A percentile compares a stretch with the other conserved stretches of the same genome.
Evolutionary conservation across 2,329 filamentous ascomycete genomes (phyloP).

Genomic region (Pseudogymnoascus sp.): DNA sequence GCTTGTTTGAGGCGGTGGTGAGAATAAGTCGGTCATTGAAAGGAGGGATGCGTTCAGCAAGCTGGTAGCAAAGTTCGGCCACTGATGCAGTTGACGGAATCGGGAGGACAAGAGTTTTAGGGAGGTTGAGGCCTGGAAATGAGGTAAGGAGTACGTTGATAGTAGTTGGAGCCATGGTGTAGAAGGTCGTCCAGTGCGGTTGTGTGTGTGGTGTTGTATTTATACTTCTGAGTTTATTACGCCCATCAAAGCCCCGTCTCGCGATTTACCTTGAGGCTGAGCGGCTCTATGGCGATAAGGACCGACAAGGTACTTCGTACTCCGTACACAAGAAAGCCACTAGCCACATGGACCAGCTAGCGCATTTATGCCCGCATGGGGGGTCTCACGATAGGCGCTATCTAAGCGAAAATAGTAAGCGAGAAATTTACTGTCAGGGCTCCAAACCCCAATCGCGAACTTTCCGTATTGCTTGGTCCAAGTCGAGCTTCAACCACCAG

Average conservation of each 20-base stretch:
- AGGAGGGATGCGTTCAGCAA: conserved; percentile 55
- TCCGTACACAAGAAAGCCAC: neutral
- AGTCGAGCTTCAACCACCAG: conserved; percentile 3
- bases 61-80: conserved; percentile 55
- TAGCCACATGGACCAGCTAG: conserved; percentile 5
- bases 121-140: conserved; percentile 75
- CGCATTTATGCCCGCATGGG: neutral
- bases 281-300: conserved; percentile 1
- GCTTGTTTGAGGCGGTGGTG: conserved; percentile 72
- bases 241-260: neutral
- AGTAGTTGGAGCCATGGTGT: conserved; percentile 46
- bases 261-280: conserved; percentile 9
- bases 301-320: conserved; percentile 3
- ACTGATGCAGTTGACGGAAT: conserved; percentile 58
- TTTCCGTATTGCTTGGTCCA: conserved; percentile 9
- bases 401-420: conserved; percentile 8
- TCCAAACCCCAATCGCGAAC: conserved; percentile 12
- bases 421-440: conserved; percentile 2
- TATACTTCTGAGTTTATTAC: neutral
- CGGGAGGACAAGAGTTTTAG: conserved; percentile 74
- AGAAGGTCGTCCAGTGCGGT: neutral
- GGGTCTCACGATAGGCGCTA: neutral
- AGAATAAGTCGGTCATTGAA: conserved; percentile 60
- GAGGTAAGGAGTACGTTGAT: conserved; percentile 81
- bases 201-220: neutral